phyloP scores from a whole-genome alignment of 495 filamentous ascomycete genomes.

The Diplogelasinospora grovesii region DNA sequence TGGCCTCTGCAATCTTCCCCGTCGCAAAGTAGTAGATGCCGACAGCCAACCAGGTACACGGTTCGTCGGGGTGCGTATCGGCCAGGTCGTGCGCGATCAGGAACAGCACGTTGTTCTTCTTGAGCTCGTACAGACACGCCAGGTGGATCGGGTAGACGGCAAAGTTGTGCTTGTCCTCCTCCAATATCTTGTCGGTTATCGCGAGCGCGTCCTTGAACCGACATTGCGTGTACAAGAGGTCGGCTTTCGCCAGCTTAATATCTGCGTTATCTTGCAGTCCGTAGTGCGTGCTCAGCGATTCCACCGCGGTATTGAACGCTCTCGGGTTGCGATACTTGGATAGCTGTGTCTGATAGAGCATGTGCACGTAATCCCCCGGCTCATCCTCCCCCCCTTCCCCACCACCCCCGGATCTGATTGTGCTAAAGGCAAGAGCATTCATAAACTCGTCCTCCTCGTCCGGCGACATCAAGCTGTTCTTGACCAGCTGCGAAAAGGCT shows the following conservation, averaged over 20 bases:
- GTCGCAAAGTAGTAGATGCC: slow-evolving; percentile 92
- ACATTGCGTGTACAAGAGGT: slow-evolving; percentile 91
- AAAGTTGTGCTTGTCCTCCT: slow-evolving; percentile 81
- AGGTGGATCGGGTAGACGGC: slow-evolving; percentile 83
- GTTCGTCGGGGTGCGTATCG: slow-evolving; percentile 84
- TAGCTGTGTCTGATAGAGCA: slow-evolving; percentile 93
- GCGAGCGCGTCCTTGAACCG: slow-evolving; percentile 79
- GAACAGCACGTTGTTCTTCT: slow-evolving; percentile 80
- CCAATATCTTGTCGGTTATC: slow-evolving; percentile 75
- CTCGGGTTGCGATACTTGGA: slow-evolving; percentile 91
- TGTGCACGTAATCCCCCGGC: slow-evolving; percentile 85
- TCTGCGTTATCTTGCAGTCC: slow-evolving; percentile 84
- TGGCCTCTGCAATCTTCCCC: slow-evolving; percentile 83
- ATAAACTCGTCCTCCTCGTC: slow-evolving; percentile 93
- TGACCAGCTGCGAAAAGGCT: slow-evolving; percentile 95
- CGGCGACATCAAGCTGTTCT: slow-evolving; percentile 95
- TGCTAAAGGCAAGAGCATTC: slow-evolving; percentile 84
- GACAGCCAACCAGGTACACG: slow-evolving; percentile 87
- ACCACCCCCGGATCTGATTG: slow-evolving; percentile 48
- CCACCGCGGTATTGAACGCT: slow-evolving; percentile 77
- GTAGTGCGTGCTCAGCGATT: slow-evolving; percentile 88
- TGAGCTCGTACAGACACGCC: slow-evolving; percentile 84
- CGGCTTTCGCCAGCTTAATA: slow-evolving; percentile 84
- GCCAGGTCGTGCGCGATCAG: slow-evolving; percentile 91
- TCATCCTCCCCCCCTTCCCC: slow-evolving; percentile 54